phyloP scores from a whole-genome alignment of 345 rosid genomes.

The Citrus reticulata region DNA sequence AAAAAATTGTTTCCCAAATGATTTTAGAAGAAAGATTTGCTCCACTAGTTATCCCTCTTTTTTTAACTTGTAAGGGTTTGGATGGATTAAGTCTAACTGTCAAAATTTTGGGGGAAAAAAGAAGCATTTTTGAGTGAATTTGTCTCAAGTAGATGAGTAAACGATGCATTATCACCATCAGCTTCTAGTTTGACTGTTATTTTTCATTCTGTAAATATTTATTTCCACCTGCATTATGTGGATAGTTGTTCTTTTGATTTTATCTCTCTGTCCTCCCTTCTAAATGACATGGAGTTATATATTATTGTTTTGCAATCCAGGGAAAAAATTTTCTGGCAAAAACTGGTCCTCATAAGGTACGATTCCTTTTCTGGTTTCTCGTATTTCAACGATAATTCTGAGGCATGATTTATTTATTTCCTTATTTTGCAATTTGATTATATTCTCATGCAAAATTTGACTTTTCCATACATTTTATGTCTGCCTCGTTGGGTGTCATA shows the following conservation, averaged over 20 bases:
- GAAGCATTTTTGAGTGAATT: not conserved
- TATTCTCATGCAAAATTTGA: not conserved
- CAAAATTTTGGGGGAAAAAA: not conserved
- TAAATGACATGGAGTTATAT: slow-evolving; percentile 14
- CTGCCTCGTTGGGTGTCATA: not conserved
- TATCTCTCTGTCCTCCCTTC: not conserved
- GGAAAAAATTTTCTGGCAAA: slow-evolving; percentile 46
- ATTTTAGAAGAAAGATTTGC: not conserved
- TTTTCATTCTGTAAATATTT: not conserved
- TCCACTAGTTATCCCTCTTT: not conserved
- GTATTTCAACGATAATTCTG: too few species aligned
- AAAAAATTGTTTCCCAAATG: not conserved
- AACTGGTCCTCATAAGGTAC: slow-evolving; percentile 67
- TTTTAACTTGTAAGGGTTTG: not conserved
- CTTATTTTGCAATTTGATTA: not conserved
- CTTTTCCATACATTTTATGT: not conserved
- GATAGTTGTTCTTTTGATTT: slow-evolving; percentile 1
- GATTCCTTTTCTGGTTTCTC: not conserved
- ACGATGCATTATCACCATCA: not conserved
- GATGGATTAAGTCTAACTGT: not conserved
- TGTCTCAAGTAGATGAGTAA: not conserved
- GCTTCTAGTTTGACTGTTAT: slow-evolving; percentile 1
- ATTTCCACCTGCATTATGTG: not conserved
- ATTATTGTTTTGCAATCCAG: slow-evolving; percentile 27
- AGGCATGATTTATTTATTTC: not conserved